Evolutionary conservation across 2,329 filamentous ascomycete species (phyloP).

Genomic region (Lithohypha guttulata): DNA sequence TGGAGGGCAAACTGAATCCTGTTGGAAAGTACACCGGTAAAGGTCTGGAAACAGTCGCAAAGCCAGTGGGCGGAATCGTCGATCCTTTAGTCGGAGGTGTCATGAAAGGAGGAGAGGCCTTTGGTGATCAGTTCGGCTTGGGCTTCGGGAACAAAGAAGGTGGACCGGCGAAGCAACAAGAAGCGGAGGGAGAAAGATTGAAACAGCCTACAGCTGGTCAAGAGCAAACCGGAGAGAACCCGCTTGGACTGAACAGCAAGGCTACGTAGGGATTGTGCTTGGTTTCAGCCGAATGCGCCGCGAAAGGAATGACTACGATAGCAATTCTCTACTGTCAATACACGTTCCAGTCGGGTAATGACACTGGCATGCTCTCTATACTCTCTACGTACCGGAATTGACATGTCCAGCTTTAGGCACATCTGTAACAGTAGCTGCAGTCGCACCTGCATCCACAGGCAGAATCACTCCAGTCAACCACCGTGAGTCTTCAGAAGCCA

Average conservation of each 20-base stretch:
- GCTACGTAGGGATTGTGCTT: too few relatives aligned
- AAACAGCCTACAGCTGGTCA: constrained; percentile 21
- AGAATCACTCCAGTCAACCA: constrained; percentile 43
- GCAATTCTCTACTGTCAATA: too few relatives aligned
- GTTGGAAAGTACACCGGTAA: constrained; percentile 22
- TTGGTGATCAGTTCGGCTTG: constrained; percentile 18
- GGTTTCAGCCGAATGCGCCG: too few relatives aligned
- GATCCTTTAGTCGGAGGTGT: constrained; percentile 22
- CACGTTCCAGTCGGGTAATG: too few relatives aligned
- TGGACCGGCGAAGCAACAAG: constrained; percentile 18
- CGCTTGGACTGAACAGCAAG: constrained; percentile 18
- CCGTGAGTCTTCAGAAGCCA: constrained; percentile 42
- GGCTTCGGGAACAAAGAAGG: constrained; percentile 21
- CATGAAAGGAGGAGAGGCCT: constrained; percentile 19
- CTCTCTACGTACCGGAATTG: too few relatives aligned
- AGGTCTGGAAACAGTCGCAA: constrained; percentile 17
- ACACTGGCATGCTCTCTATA: too few relatives aligned
- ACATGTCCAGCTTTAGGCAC: constrained; percentile 31
- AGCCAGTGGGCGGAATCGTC: constrained; percentile 20
- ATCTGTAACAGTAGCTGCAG: constrained; percentile 33
- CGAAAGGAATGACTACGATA: too few relatives aligned
- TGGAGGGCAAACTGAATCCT: constrained; percentile 20
- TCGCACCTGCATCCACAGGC: constrained; percentile 39
- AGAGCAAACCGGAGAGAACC: constrained; percentile 22
- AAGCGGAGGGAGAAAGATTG: constrained; percentile 18